Base-by-base conservation (phyloP, 805 yeast genomes). In the Myxozyma nipponensis region DNA sequence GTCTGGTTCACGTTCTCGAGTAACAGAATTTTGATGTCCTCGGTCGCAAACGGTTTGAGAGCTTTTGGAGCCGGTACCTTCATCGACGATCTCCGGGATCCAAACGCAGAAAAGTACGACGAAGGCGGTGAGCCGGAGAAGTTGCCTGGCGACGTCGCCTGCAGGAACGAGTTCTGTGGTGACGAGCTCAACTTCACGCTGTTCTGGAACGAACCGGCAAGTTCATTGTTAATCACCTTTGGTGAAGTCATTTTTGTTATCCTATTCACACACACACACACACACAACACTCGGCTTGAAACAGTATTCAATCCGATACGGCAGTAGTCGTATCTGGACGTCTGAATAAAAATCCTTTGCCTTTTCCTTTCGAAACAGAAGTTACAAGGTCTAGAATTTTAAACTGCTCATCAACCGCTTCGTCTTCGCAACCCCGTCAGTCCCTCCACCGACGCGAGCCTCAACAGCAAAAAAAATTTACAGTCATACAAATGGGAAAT, bases 1-100 rank as follows among this genome's bases (percentile, higher is more conserved):
- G 97, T 88, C 70, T 79, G 77, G 68, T 93, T 93, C 62, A 93
- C 96, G 65, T 93, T 93, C 72, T 93, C 98, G 57, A 93, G 76
- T 58, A 93, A 72, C 62, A 93, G 74, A 55, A 93, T 86, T 74
- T 90, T 91, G 72, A 91, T 84, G 66, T 93, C 98, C 57, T 93
- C 96, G 49, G 96, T 86, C 59, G 91, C 83, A 69, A 91, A 93
- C 19, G 98, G 98, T 72, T 91, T 93, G 66, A 93, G 77, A 26
- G 84, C 77, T 72, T 86, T 87, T 43, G 56, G 46, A 15, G 47
- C 47, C 13, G 59, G 49, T 18, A 32, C 30, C 46, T 43, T 42
- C 44, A 52, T 47, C 25, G 58, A 54, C 19, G 59, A 41, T 42
- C 58, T 50, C 22, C 59, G 46, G 26, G 36, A 22, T 17, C 38